Base-by-base conservation (phyloP, 495 filamentous ascomycete species). In the Cercophora scortea region DNA sequence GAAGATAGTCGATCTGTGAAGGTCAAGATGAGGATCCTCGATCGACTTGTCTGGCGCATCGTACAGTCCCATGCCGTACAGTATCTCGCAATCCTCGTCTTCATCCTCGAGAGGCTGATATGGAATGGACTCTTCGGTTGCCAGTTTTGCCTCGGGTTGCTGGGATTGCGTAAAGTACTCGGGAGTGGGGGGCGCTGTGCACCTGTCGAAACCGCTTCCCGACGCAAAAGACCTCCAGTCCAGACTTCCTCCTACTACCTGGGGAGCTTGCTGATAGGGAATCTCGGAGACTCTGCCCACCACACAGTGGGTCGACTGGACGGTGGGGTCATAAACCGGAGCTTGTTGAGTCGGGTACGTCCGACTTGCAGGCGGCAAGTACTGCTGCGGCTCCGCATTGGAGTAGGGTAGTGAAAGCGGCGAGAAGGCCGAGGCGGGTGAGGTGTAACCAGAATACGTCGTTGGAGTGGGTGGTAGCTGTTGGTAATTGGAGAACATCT, bases 61-160 rank as follows among this genome's bases (percentile, higher is more conserved):
- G 69, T 94, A 92, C 2, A 94, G 76, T 10, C 89, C 89, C 83
- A 94, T 85, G 17, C 87, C 89, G 17, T 90, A 81, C 2, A 94
- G 72, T 58, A 89, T 87, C 53, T 89, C 85, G 45, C 79, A 82
- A 32, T 73, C 71, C 60, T 72, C 61, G 55, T 79, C 60, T 50
- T 64, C 53, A 51, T 65, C 64, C 10, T 74, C 70, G n/a, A 77
- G 60, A 8, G 71, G 51, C 39, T 75, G 64, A 45, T 71, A 74
- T 15, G 72, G 64, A 49, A 77, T 72, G 5, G 68, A 51, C 16
- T 77, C 74, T 45, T 76, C 73, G 6, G 69, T 45, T n/a, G 62
- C 50, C 18, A 77, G 57, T 36, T 61, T 62, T 45, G 66, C 57
- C 9, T 47, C 42, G 1, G 42, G 33, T 15, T 47, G 32, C 32